Evolutionary conservation across 352 stramenopile species (phyloP), one percentile per base, ranked within the genome.

Genomic region (Aphanomyces invadans): DNA sequence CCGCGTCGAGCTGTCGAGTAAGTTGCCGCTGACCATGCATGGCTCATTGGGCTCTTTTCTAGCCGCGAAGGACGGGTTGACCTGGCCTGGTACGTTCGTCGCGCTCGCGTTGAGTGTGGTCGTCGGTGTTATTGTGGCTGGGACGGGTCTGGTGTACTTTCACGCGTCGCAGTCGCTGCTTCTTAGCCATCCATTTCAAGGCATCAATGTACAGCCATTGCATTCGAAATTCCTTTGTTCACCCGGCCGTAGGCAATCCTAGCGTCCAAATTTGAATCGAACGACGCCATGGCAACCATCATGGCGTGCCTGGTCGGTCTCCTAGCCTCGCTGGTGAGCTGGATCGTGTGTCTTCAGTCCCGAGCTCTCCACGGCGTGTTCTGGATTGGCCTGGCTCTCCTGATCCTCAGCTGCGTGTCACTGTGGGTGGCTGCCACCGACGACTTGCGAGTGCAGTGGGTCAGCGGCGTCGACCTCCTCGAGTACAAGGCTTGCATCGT

Each of bases 401-500:
- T 76, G 49, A 59, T 72, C 19, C 76, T 79, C 69, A 81, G 87
- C 73, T 73, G 52, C 19, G 4, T 48, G 17, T 67, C 60, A 69
- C 12, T 93, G 62, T 78, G 76, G 42, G 74, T 90, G n/a, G 84
- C 84, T 2, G 74, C 87, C 42, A 85, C 77, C 19, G 72, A 77
- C 17, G 75, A 86, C 4, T 65, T 88, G 29, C 52, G 80, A 26
- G 63, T 93, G 42, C 73, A 74, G 51, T 93, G 84, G 84, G 72
- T 79, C 61, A 85, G 76, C 42, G 81, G 82, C 19, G 72, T 90
- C 38, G 70, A 55, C 28, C 46, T 7, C 17, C 28, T 65, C 91
- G 84, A 90, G 53, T 93, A 90, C 80, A 93, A 93, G 77, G 83
- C 91, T 56, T 81, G 82, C 42, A 88, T 93, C 66, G 49, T 88